Evolutionary conservation across 805 yeast species (phyloP).

Genomic region (Danielia reshetovae): DNA sequence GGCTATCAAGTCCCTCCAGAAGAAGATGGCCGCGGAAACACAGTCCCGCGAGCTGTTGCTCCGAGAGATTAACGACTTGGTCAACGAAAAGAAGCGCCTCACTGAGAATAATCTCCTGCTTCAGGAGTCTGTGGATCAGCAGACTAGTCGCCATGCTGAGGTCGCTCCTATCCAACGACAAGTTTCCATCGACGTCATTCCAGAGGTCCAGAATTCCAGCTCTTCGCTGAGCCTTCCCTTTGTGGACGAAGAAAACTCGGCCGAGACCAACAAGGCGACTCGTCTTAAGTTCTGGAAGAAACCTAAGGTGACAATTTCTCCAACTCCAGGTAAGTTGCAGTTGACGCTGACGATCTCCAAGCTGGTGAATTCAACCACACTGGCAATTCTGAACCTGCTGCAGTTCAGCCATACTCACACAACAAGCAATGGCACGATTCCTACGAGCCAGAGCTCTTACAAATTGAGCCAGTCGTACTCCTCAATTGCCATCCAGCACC

Average conservation of each 20-base stretch:
- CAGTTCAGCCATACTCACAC: neutral
- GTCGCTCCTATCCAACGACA: neutral
- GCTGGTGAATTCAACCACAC: no score
- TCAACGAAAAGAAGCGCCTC: conserved; percentile 43
- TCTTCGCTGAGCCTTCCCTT: neutral
- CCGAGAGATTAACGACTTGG: conserved; percentile 51
- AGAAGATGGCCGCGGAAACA: conserved; percentile 39
- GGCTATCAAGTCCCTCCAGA: conserved; percentile 36
- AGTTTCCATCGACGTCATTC: neutral
- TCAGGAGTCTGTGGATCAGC: neutral
- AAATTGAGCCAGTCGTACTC: conserved; percentile 13
- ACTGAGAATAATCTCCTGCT: conserved; percentile 17
- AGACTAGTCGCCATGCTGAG: conserved; percentile 1
- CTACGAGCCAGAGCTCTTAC: neutral
- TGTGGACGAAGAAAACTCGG: neutral
- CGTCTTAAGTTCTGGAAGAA: conserved; percentile 44
- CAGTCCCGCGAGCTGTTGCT: conserved; percentile 40
- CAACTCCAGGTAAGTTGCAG: neutral
- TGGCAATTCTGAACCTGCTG: no score
- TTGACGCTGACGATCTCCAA: no score
- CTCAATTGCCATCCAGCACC: conserved; percentile 12
- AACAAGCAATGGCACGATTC: neutral
- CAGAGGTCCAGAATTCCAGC: neutral
- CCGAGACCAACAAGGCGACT: conserved; percentile 22
- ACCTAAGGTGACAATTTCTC: conserved; percentile 29